A percentile compares a stretch with the other conserved stretches of the same genome.
Evolutionary conservation across 139 green algal genomes (phyloP).

Genomic region (Nannochloris sp.): DNA sequence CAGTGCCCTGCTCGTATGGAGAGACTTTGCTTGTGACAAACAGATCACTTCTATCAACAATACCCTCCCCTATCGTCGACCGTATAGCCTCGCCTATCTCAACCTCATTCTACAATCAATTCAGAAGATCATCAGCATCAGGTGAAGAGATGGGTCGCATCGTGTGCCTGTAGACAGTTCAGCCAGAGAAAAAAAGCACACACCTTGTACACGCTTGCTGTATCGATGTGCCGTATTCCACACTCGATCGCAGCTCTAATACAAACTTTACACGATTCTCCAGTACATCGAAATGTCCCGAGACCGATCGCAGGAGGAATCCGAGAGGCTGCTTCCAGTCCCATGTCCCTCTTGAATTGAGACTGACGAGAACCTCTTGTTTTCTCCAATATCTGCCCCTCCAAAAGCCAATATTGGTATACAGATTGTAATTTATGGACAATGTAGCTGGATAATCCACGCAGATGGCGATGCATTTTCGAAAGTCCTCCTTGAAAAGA

Average conservation of each 20-base stretch:
- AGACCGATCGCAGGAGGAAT: slow-evolving; percentile 35
- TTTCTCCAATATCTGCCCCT: too few relatives aligned
- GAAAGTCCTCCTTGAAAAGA: too few relatives aligned
- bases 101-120: slow-evolving; percentile 35
- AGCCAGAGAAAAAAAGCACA: not conserved
- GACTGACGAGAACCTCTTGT: too few relatives aligned
- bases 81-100: slow-evolving; percentile 26
- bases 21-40: slow-evolving; percentile 60
- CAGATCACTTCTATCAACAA: not conserved
- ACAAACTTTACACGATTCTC: slow-evolving; percentile 20
- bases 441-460: too few relatives aligned
- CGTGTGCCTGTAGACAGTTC: too few relatives aligned
- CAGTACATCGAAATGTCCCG: slow-evolving; percentile 50
- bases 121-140: not conserved
- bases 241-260: slow-evolving; percentile 35
- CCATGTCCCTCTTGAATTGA: too few relatives aligned
- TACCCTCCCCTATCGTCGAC: not conserved
- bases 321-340: too few relatives aligned
- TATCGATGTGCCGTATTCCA: slow-evolving; percentile 62
- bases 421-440: too few relatives aligned
- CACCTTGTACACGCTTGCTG: slow-evolving; percentile 62
- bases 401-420: too few relatives aligned
- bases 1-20: slow-evolving; percentile 35
- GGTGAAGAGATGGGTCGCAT: too few relatives aligned
- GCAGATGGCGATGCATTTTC: too few relatives aligned